Evolutionary conservation across 1,139 yeast species (phyloP), one percentile per base, ranked within the genome.

Genomic region (Candida tropicalis): DNA sequence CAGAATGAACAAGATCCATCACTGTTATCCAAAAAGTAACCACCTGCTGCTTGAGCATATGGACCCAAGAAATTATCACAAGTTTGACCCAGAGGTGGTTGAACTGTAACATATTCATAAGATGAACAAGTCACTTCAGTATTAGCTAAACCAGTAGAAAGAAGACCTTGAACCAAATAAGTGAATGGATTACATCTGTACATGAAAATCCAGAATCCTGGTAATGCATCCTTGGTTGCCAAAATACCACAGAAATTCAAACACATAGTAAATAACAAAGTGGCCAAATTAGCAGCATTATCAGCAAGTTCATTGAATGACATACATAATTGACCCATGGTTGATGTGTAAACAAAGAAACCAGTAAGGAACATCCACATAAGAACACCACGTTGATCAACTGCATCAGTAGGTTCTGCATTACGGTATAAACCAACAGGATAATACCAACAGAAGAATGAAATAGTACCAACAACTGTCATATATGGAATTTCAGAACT

Each of bases 401-500:
- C 62, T 1, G 52, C 27, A 38, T 57, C 54, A 31, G 56, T 60
- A 28, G 59, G 54, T 6, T 61, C 62, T 8, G 88, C 85, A 58
- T 82, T 83, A 7, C 56, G 44, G 56, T 82, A 78, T 44, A 82
- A 67, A 1, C 93, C 95, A 49, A 87, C 79, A 9, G 96, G 93
- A 58, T 85, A 88, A 64, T 87, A 88, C 82, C 87, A 87, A 47
- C 83, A 77, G 59, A 86, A 77, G 66, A 74, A 88, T 3, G 83
- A 73, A 5, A 85, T 18, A 0, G 90, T 81, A 50, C 89, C 90
- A 45, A 76, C 70, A 3, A 81, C 47, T 10, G 80, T 53, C 57
- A 84, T 85, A 84, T 87, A 86, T 28, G 96, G 95, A 29, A 86
- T 60, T 59, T 88, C 96, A 28, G 79, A 81, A 16, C 82, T 62